Base-by-base conservation (phyloP, 768 basidiomycete species). In the Tubosaeta brunneosetosa region DNA sequence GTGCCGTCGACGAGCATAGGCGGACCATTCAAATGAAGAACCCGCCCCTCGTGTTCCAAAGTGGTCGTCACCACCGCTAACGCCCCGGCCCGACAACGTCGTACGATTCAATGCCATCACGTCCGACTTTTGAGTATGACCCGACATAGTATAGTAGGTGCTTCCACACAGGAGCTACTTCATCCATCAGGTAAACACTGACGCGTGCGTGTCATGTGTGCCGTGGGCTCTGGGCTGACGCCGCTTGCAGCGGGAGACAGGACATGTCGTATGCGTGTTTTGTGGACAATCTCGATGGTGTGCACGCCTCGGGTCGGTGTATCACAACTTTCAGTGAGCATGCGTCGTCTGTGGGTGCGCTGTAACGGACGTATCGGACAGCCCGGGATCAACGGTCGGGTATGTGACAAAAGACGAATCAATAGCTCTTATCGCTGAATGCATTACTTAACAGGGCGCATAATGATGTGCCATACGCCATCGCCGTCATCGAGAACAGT, bases 251-350 rank as follows among this genome's bases (percentile, higher is more conserved):
- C 22, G 22, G 2, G 22, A 22, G 3, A 53, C 77, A 86, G 1
- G 75, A 81, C 56, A 87, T 88, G 58, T 83, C 84, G 0, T 91
- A 83, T 54, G 74, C 78, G 17, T 93, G 91, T 64, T 93, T 94
- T 65, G 59, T 91, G 8, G 92, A 94, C 51, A 92, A 94, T 52
- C 70, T 94, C 25, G 76, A 77, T 74, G 92, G 45, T 91, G 90
- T 60, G 87, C 91, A 59, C 76, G 76, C 53, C 78, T 94, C 16
- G 91, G 86, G 0, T 73, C 94, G 17, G 70, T 74, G 49, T 65
- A 86, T 6, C 93, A 89, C 66, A 93, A 94, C 63, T 91, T 93
- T 65, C 91, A 94, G 91, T 91, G 51, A 37, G 88, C 76, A n/a
- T 44, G 36, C 10, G 14, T 27, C 42, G 17, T 37, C 46, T 9